phyloP scores from a whole-genome alignment of 23 red algal species.

The Gracilaria domingensis region DNA sequence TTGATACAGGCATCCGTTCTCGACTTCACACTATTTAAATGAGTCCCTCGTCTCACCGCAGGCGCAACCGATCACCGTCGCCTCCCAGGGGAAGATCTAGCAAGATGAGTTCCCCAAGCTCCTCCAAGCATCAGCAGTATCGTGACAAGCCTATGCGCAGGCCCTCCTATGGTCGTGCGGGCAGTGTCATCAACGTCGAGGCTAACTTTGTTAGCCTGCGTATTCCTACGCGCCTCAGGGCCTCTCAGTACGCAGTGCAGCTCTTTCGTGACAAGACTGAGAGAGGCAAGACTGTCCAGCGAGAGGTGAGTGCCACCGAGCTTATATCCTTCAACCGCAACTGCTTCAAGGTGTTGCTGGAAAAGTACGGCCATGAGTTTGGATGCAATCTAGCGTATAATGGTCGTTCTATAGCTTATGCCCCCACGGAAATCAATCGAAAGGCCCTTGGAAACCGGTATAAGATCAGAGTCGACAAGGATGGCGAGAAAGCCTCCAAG shows the following conservation, averaged over 20 bases:
- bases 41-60: not conserved
- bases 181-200: constrained; percentile 39
- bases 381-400: constrained; percentile 49
- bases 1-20: not conserved
- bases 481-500: constrained; percentile 11
- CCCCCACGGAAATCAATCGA: constrained; percentile 36
- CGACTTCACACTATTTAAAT: not conserved
- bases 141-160: constrained; percentile 24
- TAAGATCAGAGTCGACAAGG: constrained; percentile 20
- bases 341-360: constrained; percentile 25
- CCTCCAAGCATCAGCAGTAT: not conserved
- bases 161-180: constrained; percentile 16
- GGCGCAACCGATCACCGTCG: not conserved
- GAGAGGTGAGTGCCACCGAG: constrained; percentile 40
- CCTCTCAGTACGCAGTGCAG: constrained; percentile 62
- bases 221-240: not conserved
- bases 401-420: constrained; percentile 71
- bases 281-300: not conserved
- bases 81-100: not conserved
- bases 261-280: constrained; percentile 23
- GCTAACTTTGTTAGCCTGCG: constrained; percentile 42
- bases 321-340: constrained; percentile 53
- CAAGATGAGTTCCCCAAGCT: not conserved
- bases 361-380: constrained; percentile 26
- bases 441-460: constrained; percentile 11